Evolutionary conservation across 148 eudicot genomes (phyloP), one percentile per base, ranked within the genome.

Genomic region (Camellia sinensis): DNA sequence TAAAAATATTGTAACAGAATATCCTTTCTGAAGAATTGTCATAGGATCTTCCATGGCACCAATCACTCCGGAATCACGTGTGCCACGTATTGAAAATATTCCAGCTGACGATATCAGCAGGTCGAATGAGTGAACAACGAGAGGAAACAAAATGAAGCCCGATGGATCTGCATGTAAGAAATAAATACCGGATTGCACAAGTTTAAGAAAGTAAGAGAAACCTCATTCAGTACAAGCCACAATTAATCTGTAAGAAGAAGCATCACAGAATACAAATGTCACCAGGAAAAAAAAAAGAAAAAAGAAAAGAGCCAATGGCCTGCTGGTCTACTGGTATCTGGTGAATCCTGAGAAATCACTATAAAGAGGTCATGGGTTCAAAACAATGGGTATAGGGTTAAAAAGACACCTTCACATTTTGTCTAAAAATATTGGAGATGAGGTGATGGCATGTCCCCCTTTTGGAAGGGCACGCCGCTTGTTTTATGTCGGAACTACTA

Each of bases 81-180:
- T 92, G 85, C 90, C 79, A 79, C 95, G 92, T 77, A 96, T 93
- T 46, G 99, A 96, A 71, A 96, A 86, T 84, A 96, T 96, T 73
- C 99, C 99, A 79, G 85, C 91, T 62, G 99, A 91, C 71, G 99
- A 96, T 88, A 96, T 86, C 80, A 96, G 84, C 77, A 96, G 92
- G 88, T 96, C 99, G 78, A 96, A 96, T 62, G 99, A 92, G 84
- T 96, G 99, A 78, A 96, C 92, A 82, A 96, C 99, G 59, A 96
- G 92, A 74, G 99, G 99, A 85, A 96, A 96, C 90, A 96, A 86
- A 84, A 96, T 96, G 84, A 96, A 96, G 84, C 99, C 99, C 29
- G 99, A 89, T 69, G 99, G 99, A 90, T 93, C 99, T 96, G 98
- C 92, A 85, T 18, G 77, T 67, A 82, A 76, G 29, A 74, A 52